Evolutionary conservation across 805 yeast species (phyloP).

Genomic region (Nadsonia fulvescens): DNA sequence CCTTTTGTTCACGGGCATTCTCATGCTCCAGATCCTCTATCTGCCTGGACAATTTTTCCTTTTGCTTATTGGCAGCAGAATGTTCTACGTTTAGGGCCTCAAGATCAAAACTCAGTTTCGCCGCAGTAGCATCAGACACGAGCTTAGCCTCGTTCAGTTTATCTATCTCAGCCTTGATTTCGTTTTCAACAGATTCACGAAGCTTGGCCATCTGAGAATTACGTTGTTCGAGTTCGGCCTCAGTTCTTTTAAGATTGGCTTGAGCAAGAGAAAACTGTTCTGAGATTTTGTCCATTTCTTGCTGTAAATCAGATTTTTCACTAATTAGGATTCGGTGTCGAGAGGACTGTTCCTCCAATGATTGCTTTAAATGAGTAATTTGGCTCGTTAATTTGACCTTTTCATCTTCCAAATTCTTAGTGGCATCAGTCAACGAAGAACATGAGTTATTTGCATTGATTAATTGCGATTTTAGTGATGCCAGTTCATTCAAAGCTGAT

Average conservation of each 20-base stretch:
- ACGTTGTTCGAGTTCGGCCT: too few species aligned
- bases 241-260: neutral
- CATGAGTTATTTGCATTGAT: too few species aligned
- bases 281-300: too few species aligned
- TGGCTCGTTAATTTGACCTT: too few species aligned
- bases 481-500: too few species aligned
- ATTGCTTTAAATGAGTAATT: too few species aligned
- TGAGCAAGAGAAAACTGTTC: neutral
- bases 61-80: conserved; percentile 8
- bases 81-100: conserved; percentile 9
- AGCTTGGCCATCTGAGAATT: conserved; percentile 13
- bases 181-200: conserved; percentile 8
- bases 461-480: too few species aligned
- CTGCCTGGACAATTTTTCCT: conserved; percentile 12
- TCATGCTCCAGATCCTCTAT: conserved; percentile 16
- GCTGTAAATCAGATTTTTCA: too few species aligned
- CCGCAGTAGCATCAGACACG: conserved; percentile 22
- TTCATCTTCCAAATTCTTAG: too few species aligned
- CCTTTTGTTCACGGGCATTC: conserved; percentile 11
- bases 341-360: too few species aligned
- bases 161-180: conserved; percentile 16
- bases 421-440: too few species aligned
- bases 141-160: conserved; percentile 29
- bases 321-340: too few species aligned
- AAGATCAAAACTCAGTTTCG: conserved; percentile 10